Evolutionary conservation across 140 eudicot genomes (phyloP).

Genomic region (Anethum foeniculum): DNA sequence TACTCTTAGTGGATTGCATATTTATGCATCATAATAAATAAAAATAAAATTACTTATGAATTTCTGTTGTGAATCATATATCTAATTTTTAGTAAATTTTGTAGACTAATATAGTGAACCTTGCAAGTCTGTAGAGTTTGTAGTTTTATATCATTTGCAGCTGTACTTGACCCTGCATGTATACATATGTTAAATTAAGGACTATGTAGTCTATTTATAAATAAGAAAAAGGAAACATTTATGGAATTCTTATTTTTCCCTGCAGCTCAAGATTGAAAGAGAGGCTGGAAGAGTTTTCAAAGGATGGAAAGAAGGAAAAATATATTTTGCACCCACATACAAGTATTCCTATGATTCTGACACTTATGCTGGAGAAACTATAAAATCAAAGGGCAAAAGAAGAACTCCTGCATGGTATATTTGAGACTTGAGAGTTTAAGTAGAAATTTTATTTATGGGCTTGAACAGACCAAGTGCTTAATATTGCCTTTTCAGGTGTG

Average conservation of each 20-base stretch:
- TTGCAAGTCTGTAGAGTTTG: background rate
- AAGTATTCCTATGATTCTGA: constrained; percentile 59
- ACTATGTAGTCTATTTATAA: background rate
- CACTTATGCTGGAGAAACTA: constrained; percentile 47
- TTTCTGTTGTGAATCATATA: background rate
- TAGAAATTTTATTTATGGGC: no score
- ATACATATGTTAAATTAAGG: background rate
- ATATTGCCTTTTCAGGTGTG: constrained; percentile 46
- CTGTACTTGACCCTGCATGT: background rate
- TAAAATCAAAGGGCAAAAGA: constrained; percentile 51
- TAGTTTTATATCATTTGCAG: background rate
- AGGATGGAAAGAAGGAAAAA: constrained; percentile 65
- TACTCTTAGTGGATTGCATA: background rate
- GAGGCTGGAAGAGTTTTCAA: constrained; percentile 60
- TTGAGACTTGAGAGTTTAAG: background rate
- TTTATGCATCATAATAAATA: background rate
- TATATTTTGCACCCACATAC: constrained; percentile 56
- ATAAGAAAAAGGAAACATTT: background rate
- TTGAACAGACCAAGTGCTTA: constrained; percentile 9
- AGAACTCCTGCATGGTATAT: constrained; percentile 64
- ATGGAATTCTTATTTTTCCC: constrained; percentile 1
- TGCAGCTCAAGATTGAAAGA: constrained; percentile 56
- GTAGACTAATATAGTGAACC: background rate
- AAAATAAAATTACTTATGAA: background rate
- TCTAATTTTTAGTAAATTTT: background rate